Conservation (phyloP, 1,284 basidiomycete genomes). For the Tetrapyrgos nigripes region DNA sequence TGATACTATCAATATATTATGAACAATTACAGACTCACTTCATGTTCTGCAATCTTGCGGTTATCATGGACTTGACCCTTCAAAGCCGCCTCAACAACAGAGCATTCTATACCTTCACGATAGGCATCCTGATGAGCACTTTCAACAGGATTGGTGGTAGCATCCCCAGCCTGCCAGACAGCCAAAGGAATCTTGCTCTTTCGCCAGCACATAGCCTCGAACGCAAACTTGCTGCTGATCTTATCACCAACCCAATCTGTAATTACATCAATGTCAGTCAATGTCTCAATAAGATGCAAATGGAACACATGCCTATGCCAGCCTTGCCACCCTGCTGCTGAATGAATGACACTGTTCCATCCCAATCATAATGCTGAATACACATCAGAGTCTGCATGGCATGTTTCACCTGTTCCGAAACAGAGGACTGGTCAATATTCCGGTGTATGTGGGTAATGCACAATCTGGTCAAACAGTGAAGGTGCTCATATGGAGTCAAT, state of each 20-base stretch:
- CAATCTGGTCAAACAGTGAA: not conserved
- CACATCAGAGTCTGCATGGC: constrained; percentile 3
- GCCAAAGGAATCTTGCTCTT: constrained; percentile 23
- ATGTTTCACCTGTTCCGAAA: constrained; percentile 2
- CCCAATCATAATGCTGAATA: constrained; percentile 4
- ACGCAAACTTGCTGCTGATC: constrained; percentile 26
- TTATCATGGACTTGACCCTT: constrained; percentile 21
- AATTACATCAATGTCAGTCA: not conserved
- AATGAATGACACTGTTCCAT: not conserved
- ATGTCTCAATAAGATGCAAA: not conserved
- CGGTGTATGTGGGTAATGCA: constrained; percentile 3
- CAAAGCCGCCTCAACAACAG: constrained; percentile 23
- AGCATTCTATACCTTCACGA: constrained; percentile 24
- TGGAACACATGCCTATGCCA: constrained; percentile 7
- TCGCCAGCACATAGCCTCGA: constrained; percentile 28
- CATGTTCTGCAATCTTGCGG: constrained; percentile 22
- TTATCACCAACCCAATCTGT: constrained; percentile 33
- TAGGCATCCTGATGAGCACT: constrained; percentile 26
- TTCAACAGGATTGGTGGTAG: constrained; percentile 26
- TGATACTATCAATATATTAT: not conserved
- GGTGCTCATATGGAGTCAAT: constrained; percentile 10
- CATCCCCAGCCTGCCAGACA: constrained; percentile 26
- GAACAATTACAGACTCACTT: constrained; percentile 15
- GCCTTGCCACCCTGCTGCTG: constrained; percentile 12
- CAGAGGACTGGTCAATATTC: constrained; percentile 1